Conservation (phyloP, 371 early-diverging fungal species). For the Mortierella sp. region DNA sequence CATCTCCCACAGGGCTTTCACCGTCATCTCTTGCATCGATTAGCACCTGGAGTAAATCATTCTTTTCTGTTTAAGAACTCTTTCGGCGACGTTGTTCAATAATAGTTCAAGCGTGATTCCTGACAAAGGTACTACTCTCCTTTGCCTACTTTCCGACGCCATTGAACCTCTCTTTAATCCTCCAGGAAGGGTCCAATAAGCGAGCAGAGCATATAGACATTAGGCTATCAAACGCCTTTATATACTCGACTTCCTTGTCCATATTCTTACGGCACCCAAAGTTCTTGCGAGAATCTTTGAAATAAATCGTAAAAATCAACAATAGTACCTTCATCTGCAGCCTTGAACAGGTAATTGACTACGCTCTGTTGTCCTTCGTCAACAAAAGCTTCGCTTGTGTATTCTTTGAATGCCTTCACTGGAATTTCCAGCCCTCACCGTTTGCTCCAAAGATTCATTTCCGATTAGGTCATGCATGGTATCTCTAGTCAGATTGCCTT, state of each 20-base stretch:
- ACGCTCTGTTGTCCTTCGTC: conserved; percentile 50
- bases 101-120: too few relatives aligned
- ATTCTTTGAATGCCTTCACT: conserved; percentile 74
- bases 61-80: too few relatives aligned
- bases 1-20: too few relatives aligned
- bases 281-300: conserved; percentile 26
- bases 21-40: too few relatives aligned
- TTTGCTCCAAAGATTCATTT: conserved; percentile 69
- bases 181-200: conserved; percentile 29
- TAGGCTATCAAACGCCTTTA: conserved; percentile 16
- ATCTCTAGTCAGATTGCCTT: neutral
- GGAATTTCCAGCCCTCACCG: conserved; percentile 70
- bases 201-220: conserved; percentile 7
- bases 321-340: conserved; percentile 29
- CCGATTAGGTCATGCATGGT: too few relatives aligned
- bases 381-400: conserved; percentile 60
- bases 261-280: conserved; percentile 34
- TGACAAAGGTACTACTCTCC: too few relatives aligned
- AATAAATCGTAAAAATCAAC: conserved; percentile 37
- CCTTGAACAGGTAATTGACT: conserved; percentile 47
- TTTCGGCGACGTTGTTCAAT: too few relatives aligned
- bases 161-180: conserved; percentile 20
- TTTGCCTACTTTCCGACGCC: conserved; percentile 9
- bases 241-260: conserved; percentile 7
- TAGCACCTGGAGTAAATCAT: too few relatives aligned